These are phyloP conservation scores for Apiotrichum gracile DNA, from an alignment of 1,284 basidiomycete genomes.

Conservation along the genomic window DNA sequence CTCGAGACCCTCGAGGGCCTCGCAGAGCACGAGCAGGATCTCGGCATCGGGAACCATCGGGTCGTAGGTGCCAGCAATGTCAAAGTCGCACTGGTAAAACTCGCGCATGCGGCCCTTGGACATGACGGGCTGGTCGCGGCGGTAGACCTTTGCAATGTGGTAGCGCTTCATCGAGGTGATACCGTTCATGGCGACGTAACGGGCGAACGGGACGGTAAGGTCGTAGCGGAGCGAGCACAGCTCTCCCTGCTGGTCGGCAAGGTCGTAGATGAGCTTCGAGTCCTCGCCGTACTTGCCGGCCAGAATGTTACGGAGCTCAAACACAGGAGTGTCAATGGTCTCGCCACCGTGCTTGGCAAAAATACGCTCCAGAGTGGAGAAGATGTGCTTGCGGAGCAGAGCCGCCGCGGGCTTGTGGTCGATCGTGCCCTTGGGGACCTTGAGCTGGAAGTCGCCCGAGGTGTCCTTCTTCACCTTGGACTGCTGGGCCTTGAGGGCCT, in stretches of 20 bases:
- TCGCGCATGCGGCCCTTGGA: slow-evolving; percentile 97
- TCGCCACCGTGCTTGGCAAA: slow-evolving; percentile 87
- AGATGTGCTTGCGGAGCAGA: slow-evolving; percentile 84
- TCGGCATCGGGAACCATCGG: slow-evolving; percentile 97
- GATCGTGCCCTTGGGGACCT: slow-evolving; percentile 70
- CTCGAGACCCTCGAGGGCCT: slow-evolving; percentile 74
- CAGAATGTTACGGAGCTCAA: slow-evolving; percentile 93
- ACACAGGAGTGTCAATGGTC: slow-evolving; percentile 95
- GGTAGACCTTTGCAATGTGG: slow-evolving; percentile 97
- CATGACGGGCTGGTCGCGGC: slow-evolving; percentile 95
- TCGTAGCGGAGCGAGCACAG: slow-evolving; percentile 92
- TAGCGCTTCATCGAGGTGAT: slow-evolving; percentile 75
- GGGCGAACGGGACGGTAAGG: slow-evolving; percentile 91
- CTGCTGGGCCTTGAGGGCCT: slow-evolving; percentile 37
- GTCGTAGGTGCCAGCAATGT: slow-evolving; percentile 91
- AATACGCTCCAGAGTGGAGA: slow-evolving; percentile 76
- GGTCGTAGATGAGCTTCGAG: slow-evolving; percentile 94
- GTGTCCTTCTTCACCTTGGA: slow-evolving; percentile 32
- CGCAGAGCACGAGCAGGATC: slow-evolving; percentile 74
- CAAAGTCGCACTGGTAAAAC: slow-evolving; percentile 98
- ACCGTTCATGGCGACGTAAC: slow-evolving; percentile 92
- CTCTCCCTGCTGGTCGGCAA: slow-evolving; percentile 98
- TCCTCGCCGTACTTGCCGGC: slow-evolving; percentile 97
- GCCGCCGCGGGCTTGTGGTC: slow-evolving; percentile 95
- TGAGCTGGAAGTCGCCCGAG: slow-evolving; percentile 48